Percentiles rank a stretch among this genome's conserved stretches.
Conservation (phyloP, 2,329 filamentous ascomycete species). For the Dactylellina parvicollis region DNA sequence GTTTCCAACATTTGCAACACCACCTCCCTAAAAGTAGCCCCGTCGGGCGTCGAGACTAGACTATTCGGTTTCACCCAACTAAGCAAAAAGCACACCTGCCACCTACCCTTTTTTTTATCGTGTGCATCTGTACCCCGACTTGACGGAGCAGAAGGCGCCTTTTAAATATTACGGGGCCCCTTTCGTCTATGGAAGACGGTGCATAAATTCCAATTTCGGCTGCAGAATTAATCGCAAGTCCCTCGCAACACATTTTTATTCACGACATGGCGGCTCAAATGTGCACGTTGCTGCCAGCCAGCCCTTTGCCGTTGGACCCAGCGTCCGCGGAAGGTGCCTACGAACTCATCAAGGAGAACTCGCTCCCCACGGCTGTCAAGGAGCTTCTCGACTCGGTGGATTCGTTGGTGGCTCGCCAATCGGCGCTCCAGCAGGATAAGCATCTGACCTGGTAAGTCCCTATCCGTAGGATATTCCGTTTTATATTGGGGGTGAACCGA, state of each 20-base stretch:
- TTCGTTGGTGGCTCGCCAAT: conserved; percentile 38
- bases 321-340: conserved; percentile 48
- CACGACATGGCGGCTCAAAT: conserved; percentile 44
- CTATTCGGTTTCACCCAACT: conserved; percentile 21
- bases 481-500: neutral
- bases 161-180: neutral
- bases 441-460: conserved; percentile 35
- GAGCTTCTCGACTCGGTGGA: conserved; percentile 48
- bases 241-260: conserved; percentile 36
- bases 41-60: conserved; percentile 18
- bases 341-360: conserved; percentile 50
- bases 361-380: conserved; percentile 38
- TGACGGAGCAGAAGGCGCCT: neutral
- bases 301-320: conserved; percentile 43
- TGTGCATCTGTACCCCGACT: neutral
- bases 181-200: conserved; percentile 18
- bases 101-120: neutral
- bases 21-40: conserved; percentile 37
- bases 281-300: conserved; percentile 42
- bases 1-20: conserved; percentile 47
- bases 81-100: neutral
- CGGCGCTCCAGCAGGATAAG: conserved; percentile 34
- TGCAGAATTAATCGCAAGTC: neutral
- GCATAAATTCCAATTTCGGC: conserved; percentile 11
- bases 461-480: neutral